These are phyloP conservation scores for Cercospora janseana DNA, from an alignment of 2,329 filamentous ascomycete species.

Conservation along the genomic window DNA sequence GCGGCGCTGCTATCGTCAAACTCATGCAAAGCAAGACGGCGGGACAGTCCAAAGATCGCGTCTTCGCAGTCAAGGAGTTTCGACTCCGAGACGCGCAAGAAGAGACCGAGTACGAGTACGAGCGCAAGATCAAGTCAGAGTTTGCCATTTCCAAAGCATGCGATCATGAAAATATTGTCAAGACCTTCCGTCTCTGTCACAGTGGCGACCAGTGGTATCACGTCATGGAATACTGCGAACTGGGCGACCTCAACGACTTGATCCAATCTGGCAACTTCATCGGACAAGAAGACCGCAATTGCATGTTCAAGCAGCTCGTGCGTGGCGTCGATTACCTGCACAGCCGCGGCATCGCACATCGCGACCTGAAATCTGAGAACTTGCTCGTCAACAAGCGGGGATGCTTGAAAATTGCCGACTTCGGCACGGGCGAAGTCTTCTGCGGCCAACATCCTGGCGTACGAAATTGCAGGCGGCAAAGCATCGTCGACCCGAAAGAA, in stretches of 20 bases:
- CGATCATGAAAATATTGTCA: conserved; percentile 83
- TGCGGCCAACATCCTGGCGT: conserved; percentile 76
- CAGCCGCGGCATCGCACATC: conserved; percentile 79
- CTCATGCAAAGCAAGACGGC: conserved; percentile 72
- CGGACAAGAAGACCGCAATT: conserved; percentile 64
- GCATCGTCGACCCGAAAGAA: conserved; percentile 69
- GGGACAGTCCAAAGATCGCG: conserved; percentile 39
- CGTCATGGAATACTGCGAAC: conserved; percentile 87
- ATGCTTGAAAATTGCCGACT: conserved; percentile 86
- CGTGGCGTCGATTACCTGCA: conserved; percentile 82
- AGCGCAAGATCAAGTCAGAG: conserved; percentile 87
- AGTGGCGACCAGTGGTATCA: conserved; percentile 78
- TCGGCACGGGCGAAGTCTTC: conserved; percentile 86
- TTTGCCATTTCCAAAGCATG: conserved; percentile 83
- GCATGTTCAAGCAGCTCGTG: conserved; percentile 85
- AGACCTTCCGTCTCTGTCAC: conserved; percentile 70
- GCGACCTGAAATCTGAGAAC: conserved; percentile 89
- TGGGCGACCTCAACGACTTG: conserved; percentile 75
- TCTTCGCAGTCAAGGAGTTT: conserved; percentile 87
- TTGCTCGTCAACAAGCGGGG: conserved; percentile 74
- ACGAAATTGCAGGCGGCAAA: conserved; percentile 51
- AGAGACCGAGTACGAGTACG: conserved; percentile 66
- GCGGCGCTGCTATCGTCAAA: conserved; percentile 77
- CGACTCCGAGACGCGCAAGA: conserved; percentile 69
- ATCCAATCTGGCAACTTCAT: conserved; percentile 68